Conservation (phyloP, 225 moss, liverwort and hornwort genomes). For the Physcomitrium patens region DNA sequence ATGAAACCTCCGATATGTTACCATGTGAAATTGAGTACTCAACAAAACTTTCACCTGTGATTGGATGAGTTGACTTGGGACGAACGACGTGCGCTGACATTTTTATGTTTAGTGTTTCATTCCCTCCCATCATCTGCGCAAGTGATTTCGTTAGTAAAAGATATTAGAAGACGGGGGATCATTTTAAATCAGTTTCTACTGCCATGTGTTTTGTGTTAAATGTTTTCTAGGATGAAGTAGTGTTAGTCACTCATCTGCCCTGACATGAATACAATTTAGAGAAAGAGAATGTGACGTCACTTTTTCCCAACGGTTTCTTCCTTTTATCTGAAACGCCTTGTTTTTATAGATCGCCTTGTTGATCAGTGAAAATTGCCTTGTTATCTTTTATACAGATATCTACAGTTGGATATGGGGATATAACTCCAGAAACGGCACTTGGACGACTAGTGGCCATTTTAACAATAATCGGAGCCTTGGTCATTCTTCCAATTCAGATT, state of each 20-base stretch:
- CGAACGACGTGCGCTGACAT: neutral
- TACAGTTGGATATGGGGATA: conserved; percentile 91
- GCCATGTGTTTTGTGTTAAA: neutral
- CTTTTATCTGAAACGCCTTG: neutral
- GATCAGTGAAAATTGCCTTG: no score
- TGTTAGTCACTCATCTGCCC: conserved; percentile 5
- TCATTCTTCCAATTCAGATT: conserved; percentile 76
- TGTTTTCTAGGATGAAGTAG: conserved; percentile 4
- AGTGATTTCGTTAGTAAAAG: no score
- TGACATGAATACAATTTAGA: neutral
- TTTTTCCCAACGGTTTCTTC: neutral
- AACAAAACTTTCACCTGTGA: neutral
- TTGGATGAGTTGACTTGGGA: conserved; percentile 2
- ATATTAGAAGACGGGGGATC: neutral
- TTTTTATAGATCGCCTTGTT: neutral
- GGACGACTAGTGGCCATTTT: conserved; percentile 69
- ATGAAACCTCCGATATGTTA: neutral
- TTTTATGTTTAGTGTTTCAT: no score
- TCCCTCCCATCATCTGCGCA: no score
- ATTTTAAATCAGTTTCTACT: neutral
- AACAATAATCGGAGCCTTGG: conserved; percentile 72
- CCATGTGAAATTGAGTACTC: neutral
- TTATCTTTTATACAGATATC: conserved; percentile 57
- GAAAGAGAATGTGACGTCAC: neutral
- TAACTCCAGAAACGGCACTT: conserved; percentile 57